phyloP scores from a whole-genome alignment of 2,329 filamentous ascomycete species.

The Plenodomus lindquistii region DNA sequence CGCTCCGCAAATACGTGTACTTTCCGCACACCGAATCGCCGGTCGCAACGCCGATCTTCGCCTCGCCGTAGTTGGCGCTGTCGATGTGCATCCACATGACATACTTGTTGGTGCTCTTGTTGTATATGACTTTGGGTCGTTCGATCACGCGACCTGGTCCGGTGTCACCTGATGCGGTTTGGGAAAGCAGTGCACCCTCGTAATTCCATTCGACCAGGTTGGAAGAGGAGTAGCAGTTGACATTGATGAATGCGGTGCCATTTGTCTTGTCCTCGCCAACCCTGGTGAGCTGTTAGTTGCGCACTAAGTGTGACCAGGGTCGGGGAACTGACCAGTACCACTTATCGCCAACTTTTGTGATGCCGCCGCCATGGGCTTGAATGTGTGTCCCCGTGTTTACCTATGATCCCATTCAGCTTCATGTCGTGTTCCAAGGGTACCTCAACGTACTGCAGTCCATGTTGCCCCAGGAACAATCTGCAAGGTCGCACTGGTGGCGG shows the following conservation, averaged over 20 bases:
- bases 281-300: slow-evolving; percentile 36
- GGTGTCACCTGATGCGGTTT: slow-evolving; percentile 58
- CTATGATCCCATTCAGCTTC: slow-evolving; percentile 18
- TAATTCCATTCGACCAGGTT: slow-evolving; percentile 68
- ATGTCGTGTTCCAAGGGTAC: not conserved
- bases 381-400: slow-evolving; percentile 58
- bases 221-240: slow-evolving; percentile 69
- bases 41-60: slow-evolving; percentile 66
- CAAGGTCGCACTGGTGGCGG: slow-evolving; percentile 32
- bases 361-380: slow-evolving; percentile 68
- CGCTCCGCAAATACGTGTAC: slow-evolving; percentile 57
- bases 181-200: slow-evolving; percentile 62
- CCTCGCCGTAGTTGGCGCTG: slow-evolving; percentile 62
- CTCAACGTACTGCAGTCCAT: slow-evolving; percentile 41
- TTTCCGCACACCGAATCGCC: slow-evolving; percentile 62
- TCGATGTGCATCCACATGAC: slow-evolving; percentile 75
- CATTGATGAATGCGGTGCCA: slow-evolving; percentile 63
- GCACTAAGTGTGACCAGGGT: not conserved
- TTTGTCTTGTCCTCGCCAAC: slow-evolving; percentile 71
- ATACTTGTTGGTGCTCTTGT: slow-evolving; percentile 65
- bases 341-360: slow-evolving; percentile 61
- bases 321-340: slow-evolving; percentile 57
- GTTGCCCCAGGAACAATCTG: slow-evolving; percentile 46
- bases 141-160: slow-evolving; percentile 67
- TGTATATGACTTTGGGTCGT: slow-evolving; percentile 70